A percentile compares a stretch with the other conserved stretches of the same genome.
Conservation (phyloP, 1,284 basidiomycete species). For the Cryptococcus floricola region DNA sequence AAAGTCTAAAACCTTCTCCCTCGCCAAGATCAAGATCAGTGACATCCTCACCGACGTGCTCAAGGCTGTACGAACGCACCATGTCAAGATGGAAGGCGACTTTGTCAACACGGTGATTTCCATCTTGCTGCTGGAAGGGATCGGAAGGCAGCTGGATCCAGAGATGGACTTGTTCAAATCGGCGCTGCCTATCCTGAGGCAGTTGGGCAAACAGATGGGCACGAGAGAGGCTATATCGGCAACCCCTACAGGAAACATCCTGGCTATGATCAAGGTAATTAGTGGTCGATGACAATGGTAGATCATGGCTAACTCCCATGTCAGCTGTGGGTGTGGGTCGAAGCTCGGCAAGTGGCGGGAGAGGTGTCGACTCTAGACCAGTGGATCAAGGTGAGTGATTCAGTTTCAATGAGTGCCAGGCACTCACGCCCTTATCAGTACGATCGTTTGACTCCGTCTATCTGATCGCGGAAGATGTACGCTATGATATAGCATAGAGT, state of each 20-base stretch:
- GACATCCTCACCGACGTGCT: constrained; percentile 88
- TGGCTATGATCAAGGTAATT: constrained; percentile 76
- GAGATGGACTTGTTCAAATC: constrained; percentile 88
- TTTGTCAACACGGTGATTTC: constrained; percentile 98
- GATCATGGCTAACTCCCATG: not conserved
- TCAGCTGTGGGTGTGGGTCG: constrained; percentile 85
- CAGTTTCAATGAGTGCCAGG: not conserved
- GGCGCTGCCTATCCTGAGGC: constrained; percentile 81
- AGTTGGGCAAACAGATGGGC: constrained; percentile 83
- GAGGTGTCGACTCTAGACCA: constrained; percentile 69
- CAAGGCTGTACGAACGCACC: constrained; percentile 81
- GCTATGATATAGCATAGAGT: not conserved
- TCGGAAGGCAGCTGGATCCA: constrained; percentile 90
- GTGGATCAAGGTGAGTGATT: constrained; percentile 44
- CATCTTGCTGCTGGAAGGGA: constrained; percentile 89
- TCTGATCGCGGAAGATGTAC: constrained; percentile 4
- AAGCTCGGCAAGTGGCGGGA: constrained; percentile 79
- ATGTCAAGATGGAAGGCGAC: constrained; percentile 98
- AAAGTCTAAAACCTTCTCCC: constrained; percentile 92
- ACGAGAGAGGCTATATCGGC: constrained; percentile 65
- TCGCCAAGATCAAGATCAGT: constrained; percentile 92
- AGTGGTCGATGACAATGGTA: not conserved
- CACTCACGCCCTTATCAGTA: constrained; percentile 16
- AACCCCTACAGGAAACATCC: constrained; percentile 65
- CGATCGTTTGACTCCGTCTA: constrained; percentile 32